These are phyloP conservation scores for Viola pubescens DNA, from an alignment of 441 rosid species.

Conservation along the genomic window DNA sequence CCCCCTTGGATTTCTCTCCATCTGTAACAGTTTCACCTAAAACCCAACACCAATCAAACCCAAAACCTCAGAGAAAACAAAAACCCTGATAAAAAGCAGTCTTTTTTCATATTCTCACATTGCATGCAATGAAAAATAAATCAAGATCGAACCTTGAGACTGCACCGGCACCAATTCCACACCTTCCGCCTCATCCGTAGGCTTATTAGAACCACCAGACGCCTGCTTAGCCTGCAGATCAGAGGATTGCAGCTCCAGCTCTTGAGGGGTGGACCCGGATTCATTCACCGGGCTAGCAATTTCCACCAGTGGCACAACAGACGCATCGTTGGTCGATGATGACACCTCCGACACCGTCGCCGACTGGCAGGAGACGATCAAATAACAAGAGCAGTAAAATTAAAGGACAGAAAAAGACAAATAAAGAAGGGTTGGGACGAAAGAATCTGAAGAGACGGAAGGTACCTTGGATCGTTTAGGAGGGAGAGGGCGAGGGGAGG, in stretches of 20 bases:
- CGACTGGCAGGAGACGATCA: slow-evolving; percentile 14
- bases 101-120: slow-evolving; percentile 2
- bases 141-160: slow-evolving; percentile 46
- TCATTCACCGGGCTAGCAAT: slow-evolving; percentile 39
- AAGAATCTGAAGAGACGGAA: slow-evolving; percentile 22
- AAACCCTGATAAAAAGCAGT: slow-evolving; percentile 2
- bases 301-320: slow-evolving; percentile 27
- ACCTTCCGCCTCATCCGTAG: slow-evolving; percentile 40
- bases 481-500: slow-evolving; percentile 39
- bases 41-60: slow-evolving; percentile 4
- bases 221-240: slow-evolving; percentile 48
- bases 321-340: slow-evolving; percentile 40
- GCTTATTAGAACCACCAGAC: slow-evolving; percentile 32
- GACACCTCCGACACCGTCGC: slow-evolving; percentile 26
- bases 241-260: slow-evolving; percentile 54
- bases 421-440: neutral
- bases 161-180: slow-evolving; percentile 44
- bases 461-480: slow-evolving; percentile 77
- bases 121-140: slow-evolving; percentile 16
- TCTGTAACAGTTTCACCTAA: slow-evolving; percentile 42
- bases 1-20: slow-evolving; percentile 48
- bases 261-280: slow-evolving; percentile 43
- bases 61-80: slow-evolving; percentile 9
- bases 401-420: slow-evolving; percentile 3
- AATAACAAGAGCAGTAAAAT: slow-evolving; percentile 6